Percentiles rank a stretch among this genome's conserved stretches.
Conservation (phyloP, 352 stramenopile genomes). For the Phytophthora citrophthora region DNA sequence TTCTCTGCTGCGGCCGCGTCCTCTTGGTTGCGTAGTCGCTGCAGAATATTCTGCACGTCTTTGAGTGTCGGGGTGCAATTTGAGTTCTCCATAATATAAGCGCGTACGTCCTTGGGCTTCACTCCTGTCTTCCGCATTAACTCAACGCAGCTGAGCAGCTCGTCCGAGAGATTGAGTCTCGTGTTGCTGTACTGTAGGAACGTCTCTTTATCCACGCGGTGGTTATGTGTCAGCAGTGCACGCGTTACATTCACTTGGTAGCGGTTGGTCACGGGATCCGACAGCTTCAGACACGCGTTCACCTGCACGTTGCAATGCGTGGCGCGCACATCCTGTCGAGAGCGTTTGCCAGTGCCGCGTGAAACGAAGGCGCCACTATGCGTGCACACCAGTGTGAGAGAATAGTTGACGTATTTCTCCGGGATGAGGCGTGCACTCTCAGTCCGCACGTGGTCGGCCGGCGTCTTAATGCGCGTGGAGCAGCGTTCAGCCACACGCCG, state of each 20-base stretch:
- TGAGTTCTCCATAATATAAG: slow-evolving; percentile 44
- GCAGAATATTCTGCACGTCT: slow-evolving; percentile 44
- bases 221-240: slow-evolving; percentile 38
- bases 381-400: slow-evolving; percentile 45
- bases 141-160: slow-evolving; percentile 39
- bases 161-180: slow-evolving; percentile 33
- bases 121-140: slow-evolving; percentile 45
- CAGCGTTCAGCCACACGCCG: slow-evolving; percentile 29
- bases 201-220: slow-evolving; percentile 40
- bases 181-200: slow-evolving; percentile 46
- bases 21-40: slow-evolving; percentile 28
- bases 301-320: slow-evolving; percentile 40
- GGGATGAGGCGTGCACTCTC: slow-evolving; percentile 31
- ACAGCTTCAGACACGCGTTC: slow-evolving; percentile 45
- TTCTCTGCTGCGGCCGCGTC: slow-evolving; percentile 4
- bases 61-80: slow-evolving; percentile 40
- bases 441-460: background rate
- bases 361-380: slow-evolving; percentile 44
- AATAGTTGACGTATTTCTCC: slow-evolving; percentile 44
- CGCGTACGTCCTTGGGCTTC: slow-evolving; percentile 36
- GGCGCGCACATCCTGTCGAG: slow-evolving; percentile 39
- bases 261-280: slow-evolving; percentile 28
- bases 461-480: slow-evolving; percentile 5
- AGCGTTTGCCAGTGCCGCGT: slow-evolving; percentile 35
- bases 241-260: slow-evolving; percentile 42